Conservation (phyloP, 306 rosid genomes). For the Acacia melanoxylon region DNA sequence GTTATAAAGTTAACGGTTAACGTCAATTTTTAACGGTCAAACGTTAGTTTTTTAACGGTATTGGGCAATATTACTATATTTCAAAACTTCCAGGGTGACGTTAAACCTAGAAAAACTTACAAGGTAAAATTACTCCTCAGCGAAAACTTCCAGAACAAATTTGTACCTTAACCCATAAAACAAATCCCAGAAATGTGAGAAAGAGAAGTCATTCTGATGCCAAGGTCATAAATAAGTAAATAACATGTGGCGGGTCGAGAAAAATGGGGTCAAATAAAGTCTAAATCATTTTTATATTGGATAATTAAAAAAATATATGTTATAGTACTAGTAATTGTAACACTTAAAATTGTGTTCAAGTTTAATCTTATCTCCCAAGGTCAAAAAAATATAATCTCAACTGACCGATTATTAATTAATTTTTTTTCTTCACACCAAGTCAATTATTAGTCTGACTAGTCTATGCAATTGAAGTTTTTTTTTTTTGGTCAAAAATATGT, state of each 20-base stretch:
- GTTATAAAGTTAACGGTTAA: too few species aligned
- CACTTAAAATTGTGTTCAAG: background rate
- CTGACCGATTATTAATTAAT: background rate
- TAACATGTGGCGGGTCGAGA: background rate
- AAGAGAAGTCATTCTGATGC: background rate
- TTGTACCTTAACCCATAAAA: too few species aligned
- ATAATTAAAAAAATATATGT: background rate
- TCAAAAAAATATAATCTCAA: background rate
- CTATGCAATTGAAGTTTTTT: background rate
- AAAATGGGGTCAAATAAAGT: background rate
- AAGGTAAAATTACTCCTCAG: too few species aligned
- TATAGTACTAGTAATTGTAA: background rate
- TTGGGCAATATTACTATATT: too few species aligned
- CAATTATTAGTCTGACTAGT: background rate
- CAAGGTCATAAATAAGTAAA: background rate
- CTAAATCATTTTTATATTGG: background rate
- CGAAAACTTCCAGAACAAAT: too few species aligned
- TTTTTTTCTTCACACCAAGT: background rate
- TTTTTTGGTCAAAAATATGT: background rate
- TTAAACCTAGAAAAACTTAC: too few species aligned
- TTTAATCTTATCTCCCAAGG: background rate
- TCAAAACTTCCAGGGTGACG: too few species aligned
- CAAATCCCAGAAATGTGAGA: too few species aligned
- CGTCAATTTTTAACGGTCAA: too few species aligned
- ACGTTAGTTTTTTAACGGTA: too few species aligned